Percentiles rank a stretch among this genome's conserved stretches.
Conservation (phyloP, 2,329 filamentous ascomycete genomes). For the Pseudogymnoascus sp. region DNA sequence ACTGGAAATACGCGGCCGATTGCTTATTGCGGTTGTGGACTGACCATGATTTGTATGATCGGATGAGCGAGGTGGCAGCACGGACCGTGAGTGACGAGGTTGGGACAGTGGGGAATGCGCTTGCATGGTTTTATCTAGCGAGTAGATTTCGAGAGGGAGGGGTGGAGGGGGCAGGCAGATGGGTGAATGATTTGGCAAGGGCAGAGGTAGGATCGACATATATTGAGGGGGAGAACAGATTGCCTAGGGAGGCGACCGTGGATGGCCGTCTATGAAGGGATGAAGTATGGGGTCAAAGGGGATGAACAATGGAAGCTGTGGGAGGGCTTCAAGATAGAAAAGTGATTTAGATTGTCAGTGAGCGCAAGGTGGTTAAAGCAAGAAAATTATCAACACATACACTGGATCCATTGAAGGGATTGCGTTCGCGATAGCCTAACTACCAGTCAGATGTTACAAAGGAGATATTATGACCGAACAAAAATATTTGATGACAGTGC, state of each 20-base stretch:
- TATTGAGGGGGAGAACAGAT: conserved; percentile 47
- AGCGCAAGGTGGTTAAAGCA: background rate
- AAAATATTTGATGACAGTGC: background rate
- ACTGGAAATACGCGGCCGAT: conserved; percentile 59
- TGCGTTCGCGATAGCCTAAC: background rate
- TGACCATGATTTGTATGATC: conserved; percentile 53
- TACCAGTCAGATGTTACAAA: background rate
- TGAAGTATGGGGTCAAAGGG: background rate
- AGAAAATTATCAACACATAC: background rate
- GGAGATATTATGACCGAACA: background rate
- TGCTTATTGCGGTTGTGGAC: conserved; percentile 60
- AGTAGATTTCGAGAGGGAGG: conserved; percentile 52
- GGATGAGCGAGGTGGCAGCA: conserved; percentile 57
- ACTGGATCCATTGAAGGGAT: background rate
- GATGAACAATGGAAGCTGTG: background rate
- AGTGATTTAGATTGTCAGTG: background rate
- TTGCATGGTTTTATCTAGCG: conserved; percentile 71
- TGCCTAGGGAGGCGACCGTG: conserved; percentile 36
- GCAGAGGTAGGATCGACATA: conserved; percentile 55
- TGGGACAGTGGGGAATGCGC: conserved; percentile 68
- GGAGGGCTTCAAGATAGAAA: background rate
- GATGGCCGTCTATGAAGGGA: background rate
- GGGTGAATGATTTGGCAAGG: conserved; percentile 68
- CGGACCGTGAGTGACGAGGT: conserved; percentile 71
- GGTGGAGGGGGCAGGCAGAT: conserved; percentile 46